Conservation (phyloP, 2,329 filamentous ascomycete genomes). For the Colletotrichum salicis region DNA sequence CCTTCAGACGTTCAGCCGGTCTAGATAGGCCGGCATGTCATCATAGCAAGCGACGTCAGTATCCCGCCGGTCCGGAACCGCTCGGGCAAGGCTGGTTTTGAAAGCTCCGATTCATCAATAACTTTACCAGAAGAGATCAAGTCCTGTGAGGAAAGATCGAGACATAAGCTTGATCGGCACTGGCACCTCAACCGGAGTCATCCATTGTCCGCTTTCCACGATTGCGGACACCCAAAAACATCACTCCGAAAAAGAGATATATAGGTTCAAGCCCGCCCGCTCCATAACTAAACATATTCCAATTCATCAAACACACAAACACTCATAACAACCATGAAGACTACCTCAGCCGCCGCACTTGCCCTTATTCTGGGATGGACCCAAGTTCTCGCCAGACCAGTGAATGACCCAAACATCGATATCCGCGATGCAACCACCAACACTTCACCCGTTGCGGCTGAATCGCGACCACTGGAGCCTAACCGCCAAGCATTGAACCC, state of each 20-base stretch:
- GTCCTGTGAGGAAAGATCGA: neutral
- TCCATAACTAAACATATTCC: neutral
- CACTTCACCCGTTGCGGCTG: neutral
- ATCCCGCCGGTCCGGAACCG: neutral
- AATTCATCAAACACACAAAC: neutral
- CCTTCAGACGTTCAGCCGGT: neutral
- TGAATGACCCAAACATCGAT: neutral
- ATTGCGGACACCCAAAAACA: neutral
- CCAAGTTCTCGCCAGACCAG: neutral
- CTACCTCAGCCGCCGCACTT: neutral
- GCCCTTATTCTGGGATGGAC: neutral
- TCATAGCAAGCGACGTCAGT: constrained; percentile 13
- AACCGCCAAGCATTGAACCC: neutral
- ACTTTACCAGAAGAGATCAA: neutral
- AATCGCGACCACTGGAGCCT: neutral
- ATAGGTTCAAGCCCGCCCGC: neutral
- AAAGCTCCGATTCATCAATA: neutral
- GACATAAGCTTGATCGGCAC: neutral
- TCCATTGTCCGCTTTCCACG: neutral
- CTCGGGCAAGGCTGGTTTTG: no score
- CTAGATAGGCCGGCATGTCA: neutral
- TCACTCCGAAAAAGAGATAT: neutral
- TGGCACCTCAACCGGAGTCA: neutral
- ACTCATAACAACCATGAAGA: constrained; percentile 2
- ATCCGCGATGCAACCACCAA: neutral